A percentile compares a stretch with the other conserved stretches of the same genome.
Evolutionary conservation across 2,329 filamentous ascomycete species (phyloP).

Genomic region (Catunica adiposa): DNA sequence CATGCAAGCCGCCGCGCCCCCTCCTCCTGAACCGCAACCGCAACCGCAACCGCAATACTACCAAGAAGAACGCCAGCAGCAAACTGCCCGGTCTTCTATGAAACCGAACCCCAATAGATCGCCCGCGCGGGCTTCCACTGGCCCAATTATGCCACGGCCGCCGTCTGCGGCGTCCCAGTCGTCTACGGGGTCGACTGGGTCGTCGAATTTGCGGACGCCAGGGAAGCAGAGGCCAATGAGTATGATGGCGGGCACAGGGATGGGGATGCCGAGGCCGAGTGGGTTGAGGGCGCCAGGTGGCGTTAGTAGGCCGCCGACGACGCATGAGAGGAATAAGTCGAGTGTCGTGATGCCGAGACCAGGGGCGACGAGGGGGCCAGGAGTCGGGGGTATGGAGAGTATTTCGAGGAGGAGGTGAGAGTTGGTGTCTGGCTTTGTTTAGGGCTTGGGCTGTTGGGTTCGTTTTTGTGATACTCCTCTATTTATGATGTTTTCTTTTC

Average conservation of each 20-base stretch:
- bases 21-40: neutral
- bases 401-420: conserved; percentile 67
- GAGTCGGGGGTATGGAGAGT: conserved; percentile 73
- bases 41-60: conserved; percentile 13
- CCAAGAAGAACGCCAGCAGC: conserved; percentile 11
- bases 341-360: conserved; percentile 33
- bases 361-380: conserved; percentile 42
- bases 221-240: conserved; percentile 23
- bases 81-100: conserved; percentile 16
- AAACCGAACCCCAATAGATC: conserved; percentile 17
- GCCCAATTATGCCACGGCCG: conserved; percentile 3
- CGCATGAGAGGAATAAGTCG: conserved; percentile 29
- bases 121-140: conserved; percentile 14
- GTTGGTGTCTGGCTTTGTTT: neutral
- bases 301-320: conserved; percentile 19
- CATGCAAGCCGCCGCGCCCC: conserved; percentile 36
- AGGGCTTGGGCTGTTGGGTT: neutral
- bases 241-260: conserved; percentile 37
- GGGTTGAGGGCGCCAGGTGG: conserved; percentile 46
- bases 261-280: conserved; percentile 37
- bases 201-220: conserved; percentile 17
- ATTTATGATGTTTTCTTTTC: neutral
- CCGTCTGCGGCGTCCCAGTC: conserved; percentile 13
- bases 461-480: conserved; percentile 1
- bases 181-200: conserved; percentile 11